Percentiles rank a stretch among this genome's conserved stretches.
phyloP scores from a whole-genome alignment of 257 asterid species.

The Solanum bukasovii region DNA sequence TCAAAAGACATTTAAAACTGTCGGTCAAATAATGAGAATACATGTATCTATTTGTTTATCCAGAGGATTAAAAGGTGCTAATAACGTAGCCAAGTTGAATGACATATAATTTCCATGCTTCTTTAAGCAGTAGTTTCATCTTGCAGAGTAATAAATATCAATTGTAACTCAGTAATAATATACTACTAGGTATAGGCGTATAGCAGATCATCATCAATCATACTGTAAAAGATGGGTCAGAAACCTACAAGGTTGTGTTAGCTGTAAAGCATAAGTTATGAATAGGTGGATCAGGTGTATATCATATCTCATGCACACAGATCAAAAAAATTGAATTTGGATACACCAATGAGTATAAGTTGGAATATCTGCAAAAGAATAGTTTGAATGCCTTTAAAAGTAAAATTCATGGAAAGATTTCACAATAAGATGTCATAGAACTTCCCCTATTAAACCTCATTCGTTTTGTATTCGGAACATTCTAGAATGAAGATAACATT shows the following conservation, averaged over 20 bases:
- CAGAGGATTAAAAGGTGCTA: not conserved
- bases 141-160: not conserved
- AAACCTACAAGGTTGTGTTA: not conserved
- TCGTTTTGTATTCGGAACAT: not conserved
- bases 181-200: not conserved
- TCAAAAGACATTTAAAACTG: not conserved
- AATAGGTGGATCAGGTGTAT: not conserved
- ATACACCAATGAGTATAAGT: not conserved
- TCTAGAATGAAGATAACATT: not conserved
- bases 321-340: not conserved
- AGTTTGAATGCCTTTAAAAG: not conserved
- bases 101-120: not conserved
- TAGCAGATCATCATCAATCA: not conserved
- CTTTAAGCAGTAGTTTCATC: not conserved
- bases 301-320: not conserved
- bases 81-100: not conserved
- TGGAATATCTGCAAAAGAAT: not conserved
- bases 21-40: not conserved
- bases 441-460: not conserved
- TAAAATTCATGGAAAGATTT: not conserved
- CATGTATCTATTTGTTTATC: not conserved
- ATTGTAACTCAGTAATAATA: not conserved
- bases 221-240: not conserved
- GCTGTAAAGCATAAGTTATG: not conserved
- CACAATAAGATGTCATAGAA: not conserved